Base-by-base conservation (phyloP, 164 flowering plant genomes). In the Nymphaea thermarum region DNA sequence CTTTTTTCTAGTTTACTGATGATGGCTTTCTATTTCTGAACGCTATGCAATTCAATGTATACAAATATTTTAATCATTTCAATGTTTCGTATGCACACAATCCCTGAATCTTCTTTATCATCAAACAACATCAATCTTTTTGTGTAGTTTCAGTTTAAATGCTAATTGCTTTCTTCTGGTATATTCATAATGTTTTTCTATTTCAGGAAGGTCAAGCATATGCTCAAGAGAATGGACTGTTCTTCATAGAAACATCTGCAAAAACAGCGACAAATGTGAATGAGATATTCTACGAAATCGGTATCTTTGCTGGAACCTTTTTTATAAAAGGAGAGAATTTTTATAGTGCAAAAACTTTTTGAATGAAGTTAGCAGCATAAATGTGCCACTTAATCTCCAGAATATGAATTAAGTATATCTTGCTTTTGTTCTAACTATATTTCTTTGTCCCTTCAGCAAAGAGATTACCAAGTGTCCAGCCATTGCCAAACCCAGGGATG, bases 231-330 rank as follows among this genome's bases (percentile, higher is more conserved):
- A 87, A 85, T 70, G 86, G 87, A 3, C 80, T 87, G 76, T 77
- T 84, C 64, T 84, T 81, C 74, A 78, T 82, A 42, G 89, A 87
- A 76, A 82, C 92, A 16, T 87, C 92, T 63, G 92, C 92, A 55
- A 85, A 84, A 68, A 79, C 83, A 67, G 80, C 89, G 10, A 68
- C 65, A 15, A 85, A 87, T 64, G 76, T 85, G 42, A 85, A 85
- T 68, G 92, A 87, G 17, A 71, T 87, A 17, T 85, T 85, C 73
- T 78, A 72, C 67, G 92, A 82, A 67, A 87, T 87, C 67, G 92
- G 89, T 85, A 72, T 42, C 12, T n/a, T 63, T 61, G 17, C 59
- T 62, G 3, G n/a, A n/a, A 17, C 45, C 25, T 16, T 4, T 4
- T 47, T 12, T 45, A 15, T 12, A 42, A 66, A 44, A 10, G 5